Conservation (phyloP, 148 eudicot species). For the Amaranthus hypochondriacus region DNA sequence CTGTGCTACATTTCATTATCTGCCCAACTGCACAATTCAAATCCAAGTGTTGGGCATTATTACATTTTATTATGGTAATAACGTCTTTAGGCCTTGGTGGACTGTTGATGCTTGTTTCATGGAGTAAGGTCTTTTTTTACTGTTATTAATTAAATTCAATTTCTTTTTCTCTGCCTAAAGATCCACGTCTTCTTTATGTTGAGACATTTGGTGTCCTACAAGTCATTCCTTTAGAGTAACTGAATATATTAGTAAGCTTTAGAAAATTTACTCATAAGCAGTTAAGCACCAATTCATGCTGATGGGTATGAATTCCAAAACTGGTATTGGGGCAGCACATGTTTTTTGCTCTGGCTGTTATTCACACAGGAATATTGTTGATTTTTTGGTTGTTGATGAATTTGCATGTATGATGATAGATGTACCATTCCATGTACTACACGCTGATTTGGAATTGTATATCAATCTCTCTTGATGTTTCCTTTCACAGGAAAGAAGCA, state of each 20-base stretch:
- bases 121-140: not conserved
- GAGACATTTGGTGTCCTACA: not conserved
- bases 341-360: not conserved
- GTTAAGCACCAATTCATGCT: not conserved
- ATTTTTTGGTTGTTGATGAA: not conserved
- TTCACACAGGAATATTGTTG: not conserved
- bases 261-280: not conserved
- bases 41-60: not conserved
- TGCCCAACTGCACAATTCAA: not conserved
- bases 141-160: not conserved
- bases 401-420: not conserved
- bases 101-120: not conserved
- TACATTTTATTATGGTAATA: not conserved
- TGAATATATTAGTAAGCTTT: not conserved
- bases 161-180: not conserved
- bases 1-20: not conserved
- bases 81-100: not conserved
- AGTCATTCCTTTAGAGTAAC: not conserved
- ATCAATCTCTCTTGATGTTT: constrained; percentile 20
- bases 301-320: not conserved
- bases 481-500: constrained; percentile 68
- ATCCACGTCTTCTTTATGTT: not conserved
- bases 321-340: not conserved
- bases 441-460: not conserved
- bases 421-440: not conserved